Conservation (phyloP, 148 eudicot genomes). For the Amaranthus cruentus region DNA sequence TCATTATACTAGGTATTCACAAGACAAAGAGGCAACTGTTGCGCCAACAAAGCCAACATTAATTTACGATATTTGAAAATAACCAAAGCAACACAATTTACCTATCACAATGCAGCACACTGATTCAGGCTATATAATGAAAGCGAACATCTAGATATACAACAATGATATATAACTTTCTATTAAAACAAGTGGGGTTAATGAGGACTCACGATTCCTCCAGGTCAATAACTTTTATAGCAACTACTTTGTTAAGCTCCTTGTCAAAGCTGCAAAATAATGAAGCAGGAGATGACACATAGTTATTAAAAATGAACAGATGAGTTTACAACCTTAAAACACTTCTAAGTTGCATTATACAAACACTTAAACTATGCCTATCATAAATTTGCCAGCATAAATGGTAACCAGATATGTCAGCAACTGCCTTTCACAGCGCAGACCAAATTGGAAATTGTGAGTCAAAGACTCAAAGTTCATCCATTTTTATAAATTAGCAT, state of each 20-base stretch:
- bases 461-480: neutral
- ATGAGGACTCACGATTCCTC: conserved; percentile 87
- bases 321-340: neutral
- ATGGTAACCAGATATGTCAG: neutral
- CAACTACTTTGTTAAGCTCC: conserved; percentile 88
- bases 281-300: conserved; percentile 4
- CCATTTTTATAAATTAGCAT: neutral
- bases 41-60: neutral
- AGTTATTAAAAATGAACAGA: neutral
- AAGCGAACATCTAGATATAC: neutral
- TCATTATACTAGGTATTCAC: neutral
- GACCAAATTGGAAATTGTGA: neutral
- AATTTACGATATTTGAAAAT: neutral
- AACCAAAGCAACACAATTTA: conserved; percentile 5
- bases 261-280: conserved; percentile 72
- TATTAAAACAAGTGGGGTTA: conserved; percentile 1
- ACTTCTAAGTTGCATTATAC: neutral
- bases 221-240: conserved; percentile 88
- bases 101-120: neutral
- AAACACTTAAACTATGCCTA: neutral
- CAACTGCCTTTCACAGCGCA: neutral
- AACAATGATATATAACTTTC: neutral
- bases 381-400: conserved; percentile 1
- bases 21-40: neutral
- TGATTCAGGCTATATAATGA: neutral